Evolutionary conservation across 495 filamentous ascomycete species (phyloP), one percentile per base, ranked within the genome.

Genomic region (Xeromyces bisporus): DNA sequence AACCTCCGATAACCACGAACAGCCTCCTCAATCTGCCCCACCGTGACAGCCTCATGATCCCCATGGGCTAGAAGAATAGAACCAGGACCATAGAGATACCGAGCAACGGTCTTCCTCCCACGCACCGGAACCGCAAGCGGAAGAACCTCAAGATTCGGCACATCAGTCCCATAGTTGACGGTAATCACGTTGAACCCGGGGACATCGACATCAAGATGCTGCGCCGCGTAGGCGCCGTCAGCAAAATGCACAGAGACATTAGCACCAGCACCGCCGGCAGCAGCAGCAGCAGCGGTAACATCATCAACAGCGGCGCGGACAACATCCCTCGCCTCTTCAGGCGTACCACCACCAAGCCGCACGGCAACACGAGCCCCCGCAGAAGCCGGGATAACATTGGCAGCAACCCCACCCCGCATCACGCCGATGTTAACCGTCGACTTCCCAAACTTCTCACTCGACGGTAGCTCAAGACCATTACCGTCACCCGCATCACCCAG

Each of bases 151-250:
- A 96, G 46, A 35, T 82, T 74, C 1, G 81, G 79, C 18, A 93
- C 74, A 53, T 96, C 87, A 7, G 87, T 96, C 3, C 87, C 87
- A 46, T 94, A 96, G 37, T 91, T 92, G 2, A 82, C 81, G 1
- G 78, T 71, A 7, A 72, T 73, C 0, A 71, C 73, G 18, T 85
- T 69, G 36, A 93, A 93, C 0, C 82, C 85, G 6, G 76, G 66
- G 10, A 96, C 71, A 50, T 93, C 84, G 31, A 69, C 68, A 44
- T 87, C 67, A 25, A 84, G 67, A 49, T 83, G 64, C 18, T 89
- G 71, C 0, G 83, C 81, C 1, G 71, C 67, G 44, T 93, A 93
- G 0, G 69, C 63, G 18, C 54, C 69, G 2, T 44, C 26, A 0
- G 18, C 18, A 32, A 75, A 80, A 1, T 67, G 58, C 11, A 83